Base-by-base conservation (phyloP, 441 rosid genomes). In the Bruguiera hainesii region DNA sequence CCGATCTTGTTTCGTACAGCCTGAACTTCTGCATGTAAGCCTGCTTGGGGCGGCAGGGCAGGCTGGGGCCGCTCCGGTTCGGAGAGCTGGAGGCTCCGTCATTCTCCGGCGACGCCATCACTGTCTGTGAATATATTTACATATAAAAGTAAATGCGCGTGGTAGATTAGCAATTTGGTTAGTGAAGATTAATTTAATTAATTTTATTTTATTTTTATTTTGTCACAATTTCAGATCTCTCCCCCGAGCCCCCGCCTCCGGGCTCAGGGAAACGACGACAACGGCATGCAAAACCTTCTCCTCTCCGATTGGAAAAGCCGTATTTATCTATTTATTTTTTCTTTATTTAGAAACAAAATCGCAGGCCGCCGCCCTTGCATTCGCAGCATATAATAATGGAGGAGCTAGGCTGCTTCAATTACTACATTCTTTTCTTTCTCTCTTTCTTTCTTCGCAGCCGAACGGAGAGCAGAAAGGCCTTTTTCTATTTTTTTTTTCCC, bases 1-100 rank as follows among this genome's bases (percentile, higher is more conserved):
- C 94, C 92, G 90, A 84, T 84, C 74, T 83, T 72, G 94, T 86
- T 77, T 90, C 84, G 50, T 88, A 88, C 60, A 86, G 96, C 80
- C 84, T 80, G 83, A 88, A 90, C 66, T 81, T 86, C 76, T 88
- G 84, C 89, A 90, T 76, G 77, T 75, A 83, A 30, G 68, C 68
- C 15, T 61, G 60, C 33, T 63, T 61, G 29, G 73, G 51, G 23
- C 89, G 88, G 76, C 33, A 60, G 46, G 64, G 58, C 37, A 31
- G 66, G 50, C 48, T 52, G 26, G 71, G 70, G 42, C 49, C 19
- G 23, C 35, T 52, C 35, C 7, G 21, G 31, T 20, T 37, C 0
- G 48, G 71, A 60, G 79, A 76, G 75, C 52, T 71, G 21, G 81
- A 80, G 7, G 79, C 72, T 70, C 68, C 91, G 28, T 10, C 28